phyloP scores from a whole-genome alignment of 2,329 filamentous ascomycete species.

The Colletotrichum liaoningense region DNA sequence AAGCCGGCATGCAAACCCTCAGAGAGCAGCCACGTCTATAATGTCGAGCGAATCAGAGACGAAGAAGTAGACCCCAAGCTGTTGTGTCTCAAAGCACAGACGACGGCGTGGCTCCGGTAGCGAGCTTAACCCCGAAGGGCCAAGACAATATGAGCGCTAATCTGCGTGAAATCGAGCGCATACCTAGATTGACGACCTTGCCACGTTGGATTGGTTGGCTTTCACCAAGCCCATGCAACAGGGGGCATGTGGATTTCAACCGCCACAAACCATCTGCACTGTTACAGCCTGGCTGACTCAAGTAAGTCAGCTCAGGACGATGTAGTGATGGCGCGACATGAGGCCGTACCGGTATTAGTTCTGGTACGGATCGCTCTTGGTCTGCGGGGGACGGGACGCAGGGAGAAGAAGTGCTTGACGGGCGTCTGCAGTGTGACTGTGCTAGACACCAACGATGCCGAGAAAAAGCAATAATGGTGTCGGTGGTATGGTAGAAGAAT shows the following conservation, averaged over 20 bases:
- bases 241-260: slow-evolving; percentile 24
- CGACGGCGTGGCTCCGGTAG: slow-evolving; percentile 15
- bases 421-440: slow-evolving; percentile 3
- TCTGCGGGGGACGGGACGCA: slow-evolving; percentile 28
- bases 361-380: not conserved
- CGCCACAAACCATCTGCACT: not conserved
- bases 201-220: slow-evolving; percentile 18
- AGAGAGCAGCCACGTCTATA: not conserved
- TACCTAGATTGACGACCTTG: slow-evolving; percentile 19
- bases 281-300: not conserved
- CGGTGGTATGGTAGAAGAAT: not conserved
- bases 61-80: not conserved
- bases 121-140: slow-evolving; percentile 18
- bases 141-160: slow-evolving; percentile 3
- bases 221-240: slow-evolving; percentile 13
- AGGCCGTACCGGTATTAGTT: slow-evolving; percentile 1
- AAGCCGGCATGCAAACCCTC: not conserved
- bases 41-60: slow-evolving; percentile 6
- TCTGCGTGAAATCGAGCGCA: slow-evolving; percentile 19
- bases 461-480: not conserved
- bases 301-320: slow-evolving; percentile 12
- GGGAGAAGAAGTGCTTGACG: slow-evolving; percentile 19
- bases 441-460: slow-evolving; percentile 5
- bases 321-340: slow-evolving; percentile 16
- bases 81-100: slow-evolving; percentile 29